Conservation (phyloP, 345 rosid genomes). For the Citrus trifoliata region DNA sequence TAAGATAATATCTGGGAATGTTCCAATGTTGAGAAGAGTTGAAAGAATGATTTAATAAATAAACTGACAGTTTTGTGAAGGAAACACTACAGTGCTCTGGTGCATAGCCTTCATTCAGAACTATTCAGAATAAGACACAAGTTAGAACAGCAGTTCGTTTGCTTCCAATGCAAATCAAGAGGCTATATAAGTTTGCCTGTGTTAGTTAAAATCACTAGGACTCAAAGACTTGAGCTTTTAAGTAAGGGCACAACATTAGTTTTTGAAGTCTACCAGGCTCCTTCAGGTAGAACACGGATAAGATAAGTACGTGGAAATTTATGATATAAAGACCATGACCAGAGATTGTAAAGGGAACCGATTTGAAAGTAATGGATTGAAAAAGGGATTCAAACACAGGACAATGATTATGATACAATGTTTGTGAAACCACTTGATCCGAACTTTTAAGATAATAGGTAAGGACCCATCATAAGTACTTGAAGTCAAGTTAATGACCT, state of each 20-base stretch:
- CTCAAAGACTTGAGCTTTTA: background rate
- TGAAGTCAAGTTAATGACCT: background rate
- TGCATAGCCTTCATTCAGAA: background rate
- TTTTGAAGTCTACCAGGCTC: background rate
- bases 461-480: background rate
- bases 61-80: background rate
- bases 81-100: background rate
- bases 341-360: background rate
- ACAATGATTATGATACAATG: too few species aligned
- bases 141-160: background rate
- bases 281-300: background rate
- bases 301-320: background rate
- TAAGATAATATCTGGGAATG: background rate
- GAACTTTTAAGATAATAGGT: background rate
- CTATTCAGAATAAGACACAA: background rate
- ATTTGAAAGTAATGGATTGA: background rate
- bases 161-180: background rate
- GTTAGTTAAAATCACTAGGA: background rate
- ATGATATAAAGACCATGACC: background rate
- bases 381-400: background rate
- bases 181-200: background rate
- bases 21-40: background rate
- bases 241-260: background rate
- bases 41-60: background rate
- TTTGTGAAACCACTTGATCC: background rate